These are phyloP conservation scores for Exophiala spinifera DNA, from an alignment of 2,329 filamentous ascomycete species.

Conservation along the genomic window DNA sequence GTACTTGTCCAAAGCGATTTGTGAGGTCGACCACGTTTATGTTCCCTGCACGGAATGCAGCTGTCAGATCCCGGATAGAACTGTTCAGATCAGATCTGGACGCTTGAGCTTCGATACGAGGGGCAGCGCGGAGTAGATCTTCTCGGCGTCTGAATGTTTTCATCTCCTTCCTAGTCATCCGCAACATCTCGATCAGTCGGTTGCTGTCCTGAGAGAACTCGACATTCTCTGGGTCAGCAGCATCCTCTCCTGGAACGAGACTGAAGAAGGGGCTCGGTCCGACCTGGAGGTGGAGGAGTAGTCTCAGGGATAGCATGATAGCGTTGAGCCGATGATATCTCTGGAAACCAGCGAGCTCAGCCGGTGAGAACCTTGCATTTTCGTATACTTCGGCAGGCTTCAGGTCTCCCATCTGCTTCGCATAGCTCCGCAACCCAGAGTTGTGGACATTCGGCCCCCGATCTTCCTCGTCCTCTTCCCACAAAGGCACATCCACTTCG, in stretches of 20 bases:
- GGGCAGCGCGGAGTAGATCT: constrained; percentile 10
- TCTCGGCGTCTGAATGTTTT: constrained; percentile 6
- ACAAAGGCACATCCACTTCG: constrained; percentile 13
- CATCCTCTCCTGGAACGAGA: constrained; percentile 8
- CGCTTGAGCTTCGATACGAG: constrained; percentile 14
- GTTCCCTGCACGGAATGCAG: constrained; percentile 10
- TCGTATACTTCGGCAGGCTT: not conserved
- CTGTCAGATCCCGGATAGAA: constrained; percentile 14
- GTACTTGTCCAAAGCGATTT: constrained; percentile 19
- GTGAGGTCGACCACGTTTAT: constrained; percentile 17
- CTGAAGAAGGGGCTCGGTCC: constrained; percentile 18
- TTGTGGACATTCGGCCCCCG: not conserved
- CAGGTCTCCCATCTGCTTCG: not conserved
- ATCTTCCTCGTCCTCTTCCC: constrained; percentile 4
- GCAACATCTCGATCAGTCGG: constrained; percentile 14
- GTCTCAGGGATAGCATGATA: constrained; percentile 17
- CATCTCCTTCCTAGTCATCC: constrained; percentile 16
- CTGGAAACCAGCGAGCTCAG: constrained; percentile 15
- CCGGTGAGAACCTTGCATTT: constrained; percentile 9
- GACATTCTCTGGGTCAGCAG: constrained; percentile 1
- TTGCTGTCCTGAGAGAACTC: constrained; percentile 13
- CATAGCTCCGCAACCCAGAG: not conserved
- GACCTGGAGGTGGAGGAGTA: constrained; percentile 23
- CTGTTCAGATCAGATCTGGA: constrained; percentile 7
- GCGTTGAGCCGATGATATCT: constrained; percentile 23